Evolutionary conservation across 768 basidiomycete species (phyloP).

Genomic region (Crassisporium funariophilum): DNA sequence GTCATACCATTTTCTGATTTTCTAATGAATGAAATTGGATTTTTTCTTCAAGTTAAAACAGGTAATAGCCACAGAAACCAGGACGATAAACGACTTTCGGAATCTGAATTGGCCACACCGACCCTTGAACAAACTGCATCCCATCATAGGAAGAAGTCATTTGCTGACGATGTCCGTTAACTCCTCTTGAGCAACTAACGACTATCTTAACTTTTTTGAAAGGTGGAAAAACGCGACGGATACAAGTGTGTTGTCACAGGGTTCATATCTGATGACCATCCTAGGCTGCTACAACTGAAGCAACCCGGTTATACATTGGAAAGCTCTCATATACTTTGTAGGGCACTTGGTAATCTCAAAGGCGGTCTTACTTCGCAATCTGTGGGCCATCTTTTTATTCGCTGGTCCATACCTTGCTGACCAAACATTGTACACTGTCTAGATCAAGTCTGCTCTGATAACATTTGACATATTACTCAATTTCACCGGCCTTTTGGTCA

Average conservation of each 20-base stretch:
- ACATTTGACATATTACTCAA: constrained; percentile 13
- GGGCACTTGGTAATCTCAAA: too few relatives aligned
- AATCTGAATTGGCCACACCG: constrained; percentile 6
- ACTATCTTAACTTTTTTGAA: too few relatives aligned
- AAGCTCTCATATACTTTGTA: too few relatives aligned
- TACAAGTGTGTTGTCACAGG: too few relatives aligned
- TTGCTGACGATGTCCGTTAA: too few relatives aligned
- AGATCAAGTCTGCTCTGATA: constrained; percentile 12
- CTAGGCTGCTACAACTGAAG: too few relatives aligned
- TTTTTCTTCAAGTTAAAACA: constrained; percentile 12
- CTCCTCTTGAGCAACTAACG: too few relatives aligned
- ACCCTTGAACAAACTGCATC: not conserved
- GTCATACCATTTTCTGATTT: constrained; percentile 1
- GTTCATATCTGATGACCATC: too few relatives aligned
- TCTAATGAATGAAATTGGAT: constrained; percentile 4
- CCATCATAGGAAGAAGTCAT: not conserved
- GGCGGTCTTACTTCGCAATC: too few relatives aligned
- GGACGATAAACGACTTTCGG: not conserved
- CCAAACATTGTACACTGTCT: not conserved
- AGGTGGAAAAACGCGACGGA: too few relatives aligned
- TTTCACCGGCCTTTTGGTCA: constrained; percentile 6
- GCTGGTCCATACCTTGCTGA: constrained; percentile 6
- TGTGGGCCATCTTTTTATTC: too few relatives aligned
- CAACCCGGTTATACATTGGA: constrained; percentile 16
- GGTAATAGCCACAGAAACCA: constrained; percentile 1